Base-by-base conservation (phyloP, 2,329 filamentous ascomycete species). In the Phialophora macrospora region DNA sequence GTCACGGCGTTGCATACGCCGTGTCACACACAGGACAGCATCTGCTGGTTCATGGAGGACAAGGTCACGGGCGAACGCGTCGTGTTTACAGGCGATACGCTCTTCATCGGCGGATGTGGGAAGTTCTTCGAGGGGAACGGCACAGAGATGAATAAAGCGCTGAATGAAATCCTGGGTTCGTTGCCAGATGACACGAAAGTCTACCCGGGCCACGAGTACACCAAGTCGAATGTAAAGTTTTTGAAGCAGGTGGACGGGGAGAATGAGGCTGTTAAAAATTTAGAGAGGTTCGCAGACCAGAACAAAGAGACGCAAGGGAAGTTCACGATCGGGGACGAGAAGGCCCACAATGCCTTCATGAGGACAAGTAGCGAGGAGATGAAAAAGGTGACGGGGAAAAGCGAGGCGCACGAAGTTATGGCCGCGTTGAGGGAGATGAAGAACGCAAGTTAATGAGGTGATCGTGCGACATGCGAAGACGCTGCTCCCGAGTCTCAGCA, bases 11-110 rank as follows among this genome's bases (percentile, higher is more conserved):
- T 98, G n/a, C 91, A 98, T 79, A 99, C 95, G 12, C 95, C 95
- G 1, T 99, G 95, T 78, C 95, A 99, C 77, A 99, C 95, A 1
- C 93, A 97, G 80, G 95, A 99, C 80, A 97, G 93, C 78, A 97
- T 99, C 76, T 99, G 95, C 83, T 99, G 89, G 82, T 92, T 88
- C 72, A 88, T 95, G 82, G 87, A 97, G 78, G 94, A 99, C 74
- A 62, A 60, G 46, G 52, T 46, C 17, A 70, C 64, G 22, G 82
- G 87, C 55, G 83, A 90, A 56, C 88, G 86, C 73, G 93, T 85
- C 7, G 92, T 99, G 2, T 99, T 99, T 75, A 98, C 95, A 0
- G 95, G 95, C 9, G 95, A 99, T 76, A 99, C 95, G 0, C 82
- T 99, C 44, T 99, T 99, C 80, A 94, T 96, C 75, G 93, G 90